Base-by-base conservation (phyloP, 2,329 filamentous ascomycete genomes). In the Fusarium sp. region DNA sequence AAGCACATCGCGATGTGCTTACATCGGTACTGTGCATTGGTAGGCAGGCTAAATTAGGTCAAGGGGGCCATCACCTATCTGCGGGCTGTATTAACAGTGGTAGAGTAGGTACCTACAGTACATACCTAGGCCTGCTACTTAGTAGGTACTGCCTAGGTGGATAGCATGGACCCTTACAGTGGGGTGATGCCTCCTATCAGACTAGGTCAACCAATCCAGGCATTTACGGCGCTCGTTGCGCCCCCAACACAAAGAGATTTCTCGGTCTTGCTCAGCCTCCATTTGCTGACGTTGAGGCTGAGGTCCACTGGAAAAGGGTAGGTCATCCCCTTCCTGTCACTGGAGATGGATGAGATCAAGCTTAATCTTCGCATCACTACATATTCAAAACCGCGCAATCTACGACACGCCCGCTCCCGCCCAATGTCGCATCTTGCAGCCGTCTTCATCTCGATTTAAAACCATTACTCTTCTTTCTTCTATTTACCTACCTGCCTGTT, bases 301-400 rank as follows among this genome's bases (percentile, higher is more conserved):
- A 9, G 29, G 29, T 13, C 10, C 11, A 3, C n/a, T 56, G 56
- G 57, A 41, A 57, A 57, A 57, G 52, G 52, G 45, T 57, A 44
- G 52, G 45, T 57, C 38, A 33, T 42, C 54, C 47, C 42, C 19
- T 19, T 39, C 51, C 35, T 54, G 33, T 27, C 9, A 14, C 31
- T 57, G 55, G 41, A 48, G 54, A 59, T 54, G 37, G 54, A 59
- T 54, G 37, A 23, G 21, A 56, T 29, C 48, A 50, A 46, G 27
- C 36, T 35, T 62, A 49, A 50, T 50, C 43, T 32, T 48, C 25
- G 25, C 23, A 25, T 25, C 50, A 58, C 44, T 48, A 31, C 11
- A 14, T 45, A 46, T 47, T 44, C 33, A 27, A 38, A 53, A 27
- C 21, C 38, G 38, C 38, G 38, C 38, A 41, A 14, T n/a, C 19